Evolutionary conservation across 495 filamentous ascomycete genomes (phyloP).

Genomic region (Tetracladium setigerum): DNA sequence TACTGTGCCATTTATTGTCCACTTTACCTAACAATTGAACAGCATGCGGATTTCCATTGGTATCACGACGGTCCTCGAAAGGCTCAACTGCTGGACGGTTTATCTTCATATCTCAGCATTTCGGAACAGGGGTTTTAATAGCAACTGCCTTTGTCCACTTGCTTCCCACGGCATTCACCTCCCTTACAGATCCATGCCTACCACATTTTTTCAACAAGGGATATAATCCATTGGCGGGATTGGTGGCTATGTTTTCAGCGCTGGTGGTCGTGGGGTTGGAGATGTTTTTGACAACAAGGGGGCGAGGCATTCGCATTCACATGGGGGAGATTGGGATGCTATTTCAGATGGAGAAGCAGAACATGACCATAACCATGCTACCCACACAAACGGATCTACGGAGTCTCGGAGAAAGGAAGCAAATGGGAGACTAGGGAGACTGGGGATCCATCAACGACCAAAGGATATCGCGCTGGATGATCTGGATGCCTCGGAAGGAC

Average conservation of each 20-base stretch:
- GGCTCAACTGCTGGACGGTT: conserved; percentile 37
- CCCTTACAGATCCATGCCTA: conserved; percentile 73
- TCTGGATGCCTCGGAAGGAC: conserved; percentile 33
- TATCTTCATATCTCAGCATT: conserved; percentile 72
- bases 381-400: conserved; percentile 6
- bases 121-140: conserved; percentile 80
- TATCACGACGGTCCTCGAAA: conserved; percentile 39
- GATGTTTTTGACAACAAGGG: conserved; percentile 60
- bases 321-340: conserved; percentile 26
- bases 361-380: background rate
- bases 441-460: conserved; percentile 26
- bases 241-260: conserved; percentile 71
- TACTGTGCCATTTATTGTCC: conserved; percentile 3
- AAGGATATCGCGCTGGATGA: conserved; percentile 35
- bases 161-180: conserved; percentile 75
- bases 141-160: conserved; percentile 86
- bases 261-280: conserved; percentile 69
- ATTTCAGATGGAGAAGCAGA: conserved; percentile 12
- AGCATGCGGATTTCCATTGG: conserved; percentile 55
- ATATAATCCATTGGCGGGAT: conserved; percentile 69
- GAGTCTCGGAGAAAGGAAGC: conserved; percentile 3
- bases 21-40: conserved; percentile 5
- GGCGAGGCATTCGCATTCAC: conserved; percentile 46
- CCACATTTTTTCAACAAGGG: conserved; percentile 63
- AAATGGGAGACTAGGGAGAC: conserved; percentile 15